Base-by-base conservation (phyloP, 2,329 filamentous ascomycete species). In the Pseudogymnoascus destructans region DNA sequence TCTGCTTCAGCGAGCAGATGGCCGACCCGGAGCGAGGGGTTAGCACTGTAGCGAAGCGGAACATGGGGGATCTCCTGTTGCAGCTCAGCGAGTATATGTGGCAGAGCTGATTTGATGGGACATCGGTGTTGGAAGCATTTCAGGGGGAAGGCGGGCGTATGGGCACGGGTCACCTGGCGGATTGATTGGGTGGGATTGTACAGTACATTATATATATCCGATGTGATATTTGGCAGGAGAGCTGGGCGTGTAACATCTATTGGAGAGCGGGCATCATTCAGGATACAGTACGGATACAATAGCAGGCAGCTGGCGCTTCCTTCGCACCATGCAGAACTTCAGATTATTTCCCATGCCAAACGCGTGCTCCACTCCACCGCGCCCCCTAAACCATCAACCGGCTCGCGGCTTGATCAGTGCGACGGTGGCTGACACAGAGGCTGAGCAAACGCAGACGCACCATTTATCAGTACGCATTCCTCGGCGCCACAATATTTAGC, bases 11-110 rank as follows among this genome's bases (percentile, higher is more conserved):
- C 65, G 84, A 86, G 70, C 79, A 79, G 66, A 68, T 87, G 63
- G 77, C 78, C 5, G 83, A 84, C 64, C 78, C 82, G 55, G 81
- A 87, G 71, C 74, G 87, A 63, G 85, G 87, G 30, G 80, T 87
- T 59, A 79, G 78, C 46, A 76, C 81, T 19, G 79, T 81, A 60
- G 86, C 86, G 2, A 83, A 80, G 74, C 77, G 86, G 67, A 78
- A 79, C 67, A 78, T 89, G 77, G 84, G 81, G 59, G 85, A 88
- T 65, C 84, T 85, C 73, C 70, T 87, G 66, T 70, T 87, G 61
- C 80, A 79, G 64, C 73, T 91, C 65, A 86, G 82, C 66, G 86
- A 90, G 74, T 77, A 83, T 65, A 82, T 87, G 80, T 88, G 82
- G 82, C 79, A 84, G 59, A 68, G 61, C 55, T 69, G 46, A 52